Evolutionary conservation across 768 basidiomycete species (phyloP).

Genomic region (Lactarius quietus): DNA sequence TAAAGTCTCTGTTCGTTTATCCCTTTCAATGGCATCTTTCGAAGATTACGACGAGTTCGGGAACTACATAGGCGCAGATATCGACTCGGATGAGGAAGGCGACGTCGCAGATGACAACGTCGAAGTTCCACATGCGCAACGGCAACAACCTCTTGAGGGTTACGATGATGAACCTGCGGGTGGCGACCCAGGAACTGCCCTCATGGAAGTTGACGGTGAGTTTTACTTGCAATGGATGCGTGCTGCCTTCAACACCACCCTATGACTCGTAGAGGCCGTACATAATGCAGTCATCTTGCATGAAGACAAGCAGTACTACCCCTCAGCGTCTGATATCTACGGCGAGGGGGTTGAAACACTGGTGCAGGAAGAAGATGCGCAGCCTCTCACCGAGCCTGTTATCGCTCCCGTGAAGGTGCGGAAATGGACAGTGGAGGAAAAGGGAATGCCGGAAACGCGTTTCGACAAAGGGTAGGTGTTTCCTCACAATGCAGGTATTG

Average conservation of each 20-base stretch:
- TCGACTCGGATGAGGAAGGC: slow-evolving; percentile 82
- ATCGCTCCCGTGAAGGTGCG: slow-evolving; percentile 92
- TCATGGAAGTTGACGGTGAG: slow-evolving; percentile 86
- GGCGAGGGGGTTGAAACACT: slow-evolving; percentile 92
- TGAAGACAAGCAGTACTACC: slow-evolving; percentile 98
- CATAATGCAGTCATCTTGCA: slow-evolving; percentile 87
- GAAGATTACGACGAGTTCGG: slow-evolving; percentile 93
- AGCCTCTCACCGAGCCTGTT: slow-evolving; percentile 92
- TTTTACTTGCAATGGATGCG: not conserved
- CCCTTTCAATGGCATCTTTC: slow-evolving; percentile 47
- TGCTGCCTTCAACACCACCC: slow-evolving; percentile 5
- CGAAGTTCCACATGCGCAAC: slow-evolving; percentile 38
- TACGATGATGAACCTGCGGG: slow-evolving; percentile 66
- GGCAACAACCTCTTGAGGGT: slow-evolving; percentile 65
- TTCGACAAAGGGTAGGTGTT: slow-evolving; percentile 87
- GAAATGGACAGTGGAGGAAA: slow-evolving; percentile 94
- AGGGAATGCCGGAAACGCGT: slow-evolving; percentile 93
- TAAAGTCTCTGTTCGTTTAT: not conserved
- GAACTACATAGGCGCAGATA: slow-evolving; percentile 95
- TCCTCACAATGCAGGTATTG: not conserved
- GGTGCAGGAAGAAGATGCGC: slow-evolving; percentile 97
- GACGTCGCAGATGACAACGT: slow-evolving; percentile 49
- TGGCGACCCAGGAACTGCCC: slow-evolving; percentile 49
- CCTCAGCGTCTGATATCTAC: slow-evolving; percentile 87
- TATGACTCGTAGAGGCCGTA: slow-evolving; percentile 60